Evolutionary conservation across 441 rosid genomes (phyloP), one percentile per base, ranked within the genome.

Genomic region (Pelargonium citronellum): DNA sequence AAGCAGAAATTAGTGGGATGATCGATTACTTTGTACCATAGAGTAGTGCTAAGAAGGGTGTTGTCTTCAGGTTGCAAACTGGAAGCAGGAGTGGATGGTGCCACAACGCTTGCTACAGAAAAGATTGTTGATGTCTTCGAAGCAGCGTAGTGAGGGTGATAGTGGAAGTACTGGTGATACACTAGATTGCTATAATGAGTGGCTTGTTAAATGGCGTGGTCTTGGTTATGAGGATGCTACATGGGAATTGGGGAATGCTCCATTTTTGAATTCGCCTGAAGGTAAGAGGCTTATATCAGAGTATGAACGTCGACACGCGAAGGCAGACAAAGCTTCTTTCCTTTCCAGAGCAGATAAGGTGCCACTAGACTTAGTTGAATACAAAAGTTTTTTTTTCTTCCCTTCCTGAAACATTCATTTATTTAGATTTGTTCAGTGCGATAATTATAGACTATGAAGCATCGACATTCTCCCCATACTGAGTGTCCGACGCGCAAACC

Each of bases 131-230:
- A 43, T 24, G 44, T 58, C 68, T 63, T 71, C 77, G 37, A 74
- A 68, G 69, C 75, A 76, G 73, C 67, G 17, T 66, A 77, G 61
- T 61, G 78, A 73, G 63, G 12, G 4, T 71, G 60, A 12, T 27
- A 27, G 53, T 3, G 77, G 20, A 22, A 47, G 51, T 72, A 44
- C 65, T 27, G 65, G 24, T 34, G 49, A 60, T 27, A 61, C 67
- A 73, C 30, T 39, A 24, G 73, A 63, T 34, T 79, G 83, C 72
- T 73, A 53, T 61, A 64, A 43, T 65, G 87, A 84, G 71, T 87
- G 92, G 90, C 89, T 87, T 74, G 90, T 87, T 63, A 83, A 87
- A 74, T 87, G 92, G 92, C 37, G 68, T 67, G 83, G 89, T 70
- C 92, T 86, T 77, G 83, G 72, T 72, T 87, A 87, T 74, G 87